These are phyloP conservation scores for Aspergillus sp. DNA, from an alignment of 2,329 filamentous ascomycete genomes.

Conservation along the genomic window DNA sequence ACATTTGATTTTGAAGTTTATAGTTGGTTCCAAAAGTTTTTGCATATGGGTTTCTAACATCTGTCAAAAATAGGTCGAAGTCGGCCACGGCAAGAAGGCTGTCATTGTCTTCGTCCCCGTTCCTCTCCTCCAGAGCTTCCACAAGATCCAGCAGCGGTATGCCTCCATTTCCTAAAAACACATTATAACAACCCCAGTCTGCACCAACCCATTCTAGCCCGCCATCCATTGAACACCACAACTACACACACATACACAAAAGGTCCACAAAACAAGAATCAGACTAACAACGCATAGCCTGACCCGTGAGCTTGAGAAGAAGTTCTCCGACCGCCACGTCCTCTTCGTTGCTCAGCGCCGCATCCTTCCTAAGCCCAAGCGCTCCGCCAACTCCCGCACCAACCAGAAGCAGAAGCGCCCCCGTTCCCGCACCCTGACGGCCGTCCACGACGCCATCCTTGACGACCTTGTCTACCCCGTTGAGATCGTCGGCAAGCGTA, in stretches of 20 bases:
- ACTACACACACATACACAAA: neutral
- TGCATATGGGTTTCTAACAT: constrained; percentile 27
- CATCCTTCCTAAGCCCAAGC: constrained; percentile 98
- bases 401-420: constrained; percentile 98
- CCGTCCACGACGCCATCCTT: constrained; percentile 98
- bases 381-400: constrained; percentile 93
- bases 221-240: neutral
- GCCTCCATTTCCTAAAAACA: constrained; percentile 27
- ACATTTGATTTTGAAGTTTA: neutral
- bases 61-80: constrained; percentile 78
- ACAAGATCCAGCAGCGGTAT: constrained; percentile 99
- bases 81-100: constrained; percentile 99
- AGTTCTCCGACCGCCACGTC: constrained; percentile 99
- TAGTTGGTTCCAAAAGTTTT: neutral
- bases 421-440: constrained; percentile 94
- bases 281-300: constrained; percentile 59
- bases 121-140: constrained; percentile 96
- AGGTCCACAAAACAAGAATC: neutral
- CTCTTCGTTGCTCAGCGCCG: constrained; percentile 98
- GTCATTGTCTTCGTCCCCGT: constrained; percentile 99
- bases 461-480: constrained; percentile 98
- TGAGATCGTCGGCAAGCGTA: constrained; percentile 99
- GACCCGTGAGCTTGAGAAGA: constrained; percentile 99
- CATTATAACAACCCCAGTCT: neutral
- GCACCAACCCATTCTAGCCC: neutral